Conservation (phyloP, 164 flowering plant genomes). For the Buxus sempervirens region DNA sequence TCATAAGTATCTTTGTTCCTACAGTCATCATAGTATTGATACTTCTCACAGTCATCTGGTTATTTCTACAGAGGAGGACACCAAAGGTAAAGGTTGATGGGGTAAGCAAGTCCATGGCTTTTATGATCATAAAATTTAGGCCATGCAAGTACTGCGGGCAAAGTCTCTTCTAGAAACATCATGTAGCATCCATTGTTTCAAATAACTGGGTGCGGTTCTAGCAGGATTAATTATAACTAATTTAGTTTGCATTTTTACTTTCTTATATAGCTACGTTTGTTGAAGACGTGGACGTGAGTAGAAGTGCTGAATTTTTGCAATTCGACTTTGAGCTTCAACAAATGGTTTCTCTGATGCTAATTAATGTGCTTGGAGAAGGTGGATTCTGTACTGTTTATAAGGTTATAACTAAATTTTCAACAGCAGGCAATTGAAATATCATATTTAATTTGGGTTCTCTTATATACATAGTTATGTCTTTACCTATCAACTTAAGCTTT, state of each 20-base stretch:
- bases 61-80: slow-evolving; percentile 6
- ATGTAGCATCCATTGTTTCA: too few relatives aligned
- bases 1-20: slow-evolving; percentile 20
- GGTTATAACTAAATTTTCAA: slow-evolving; percentile 16
- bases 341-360: slow-evolving; percentile 29
- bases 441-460: too few relatives aligned
- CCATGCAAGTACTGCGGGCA: too few relatives aligned
- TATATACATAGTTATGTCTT: too few relatives aligned
- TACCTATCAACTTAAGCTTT: neutral
- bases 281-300: slow-evolving; percentile 12
- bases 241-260: neutral
- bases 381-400: slow-evolving; percentile 50
- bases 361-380: slow-evolving; percentile 43
- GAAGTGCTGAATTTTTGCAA: slow-evolving; percentile 24
- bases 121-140: too few relatives aligned
- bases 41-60: slow-evolving; percentile 9
- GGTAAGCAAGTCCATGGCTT: neutral
- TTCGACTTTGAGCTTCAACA: slow-evolving; percentile 35
- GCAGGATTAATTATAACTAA: neutral
- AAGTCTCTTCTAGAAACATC: too few relatives aligned
- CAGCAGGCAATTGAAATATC: too few relatives aligned
- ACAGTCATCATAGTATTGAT: neutral
- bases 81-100: slow-evolving; percentile 6
- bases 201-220: too few relatives aligned
- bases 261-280: neutral